Evolutionary conservation across 768 basidiomycete species (phyloP), one percentile per base, ranked within the genome.

Genomic region (Suillus plorans): DNA sequence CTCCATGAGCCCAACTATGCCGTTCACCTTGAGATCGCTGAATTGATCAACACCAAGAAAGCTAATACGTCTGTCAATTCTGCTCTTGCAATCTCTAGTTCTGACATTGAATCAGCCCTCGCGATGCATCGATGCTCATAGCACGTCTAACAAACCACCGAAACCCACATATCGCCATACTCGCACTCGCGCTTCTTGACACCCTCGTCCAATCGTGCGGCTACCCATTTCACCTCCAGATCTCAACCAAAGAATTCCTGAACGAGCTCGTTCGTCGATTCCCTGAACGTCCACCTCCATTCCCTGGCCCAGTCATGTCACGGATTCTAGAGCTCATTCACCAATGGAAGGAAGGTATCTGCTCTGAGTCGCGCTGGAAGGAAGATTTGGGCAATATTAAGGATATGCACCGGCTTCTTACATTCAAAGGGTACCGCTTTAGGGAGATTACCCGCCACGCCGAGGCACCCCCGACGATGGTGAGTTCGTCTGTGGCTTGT

Each of bases 241-340:
- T 99, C 70, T 83, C 91, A 20, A 99, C 97, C 49, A 99, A 99
- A 73, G 97, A 99, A 72, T 99, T 98, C 74, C 83, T 99, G 20
- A 99, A 99, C 78, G 97, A 99, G 74, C 89, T 99, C 74, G 97
- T 99, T 31, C 89, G 97, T 58, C 88, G 96, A 69, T 99, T 99
- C 76, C 97, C 97, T 7, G 97, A 99, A 78, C 88, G 97, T 53
- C 97, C 97, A 3, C 97, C 97, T 0, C 92, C 94, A 1, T 95
- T 96, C 74, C 94, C 94, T 0, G 92, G 94, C 3, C 90, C 94
- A 25, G 93, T 97, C 69, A 99, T 99, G 97, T 87, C 89, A 1
- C 87, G 92, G 66, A 96, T 97, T 68, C 81, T 99, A 45, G 96
- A 97, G 69, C 82, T 97, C 66, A 95, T 99, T 49, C 87, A 97